Percentiles rank a stretch among this genome's conserved stretches.
These are phyloP conservation scores for Neurospora sp. DNA, from an alignment of 495 filamentous ascomycete species.

Conservation along the genomic window DNA sequence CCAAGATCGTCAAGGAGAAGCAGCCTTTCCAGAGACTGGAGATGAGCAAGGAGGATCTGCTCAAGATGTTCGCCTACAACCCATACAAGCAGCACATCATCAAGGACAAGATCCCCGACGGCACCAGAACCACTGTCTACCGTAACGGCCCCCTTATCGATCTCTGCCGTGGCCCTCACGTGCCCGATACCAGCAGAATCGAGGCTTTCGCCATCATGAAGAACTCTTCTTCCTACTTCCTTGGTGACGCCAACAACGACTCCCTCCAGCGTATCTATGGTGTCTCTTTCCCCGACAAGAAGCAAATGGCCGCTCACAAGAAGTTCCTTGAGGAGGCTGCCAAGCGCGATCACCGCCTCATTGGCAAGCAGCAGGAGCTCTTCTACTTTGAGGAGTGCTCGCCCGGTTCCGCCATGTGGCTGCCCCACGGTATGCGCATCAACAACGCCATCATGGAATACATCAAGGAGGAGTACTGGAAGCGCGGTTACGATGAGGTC, in stretches of 20 bases:
- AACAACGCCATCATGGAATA: conserved; percentile 79
- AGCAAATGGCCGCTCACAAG: conserved; percentile 77
- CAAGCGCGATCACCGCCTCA: conserved; percentile 83
- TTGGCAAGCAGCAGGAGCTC: conserved; percentile 89
- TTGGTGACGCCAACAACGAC: conserved; percentile 86
- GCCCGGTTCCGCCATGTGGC: conserved; percentile 85
- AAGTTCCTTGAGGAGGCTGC: conserved; percentile 93
- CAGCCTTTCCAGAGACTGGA: conserved; percentile 87
- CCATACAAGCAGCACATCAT: conserved; percentile 82
- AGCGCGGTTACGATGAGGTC: conserved; percentile 89
- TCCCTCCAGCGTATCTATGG: conserved; percentile 93
- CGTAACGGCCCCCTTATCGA: conserved; percentile 49
- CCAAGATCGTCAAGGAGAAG: conserved; percentile 85
- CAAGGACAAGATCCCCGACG: conserved; percentile 79
- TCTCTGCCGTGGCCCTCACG: conserved; percentile 57
- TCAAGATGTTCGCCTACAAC: conserved; percentile 95
- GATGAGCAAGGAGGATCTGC: conserved; percentile 77
- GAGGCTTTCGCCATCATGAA: conserved; percentile 86
- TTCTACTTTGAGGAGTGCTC: conserved; percentile 93
- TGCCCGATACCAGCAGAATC: conserved; percentile 84
- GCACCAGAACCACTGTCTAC: conserved; percentile 88
- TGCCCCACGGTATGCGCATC: conserved; percentile 87
- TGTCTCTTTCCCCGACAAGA: conserved; percentile 95
- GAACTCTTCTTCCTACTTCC: conserved; percentile 94
- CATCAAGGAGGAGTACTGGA: conserved; percentile 80